Evolutionary conservation across 2,329 filamentous ascomycete genomes (phyloP), one percentile per base, ranked within the genome.

Genomic region (Neofusicoccum parvum): DNA sequence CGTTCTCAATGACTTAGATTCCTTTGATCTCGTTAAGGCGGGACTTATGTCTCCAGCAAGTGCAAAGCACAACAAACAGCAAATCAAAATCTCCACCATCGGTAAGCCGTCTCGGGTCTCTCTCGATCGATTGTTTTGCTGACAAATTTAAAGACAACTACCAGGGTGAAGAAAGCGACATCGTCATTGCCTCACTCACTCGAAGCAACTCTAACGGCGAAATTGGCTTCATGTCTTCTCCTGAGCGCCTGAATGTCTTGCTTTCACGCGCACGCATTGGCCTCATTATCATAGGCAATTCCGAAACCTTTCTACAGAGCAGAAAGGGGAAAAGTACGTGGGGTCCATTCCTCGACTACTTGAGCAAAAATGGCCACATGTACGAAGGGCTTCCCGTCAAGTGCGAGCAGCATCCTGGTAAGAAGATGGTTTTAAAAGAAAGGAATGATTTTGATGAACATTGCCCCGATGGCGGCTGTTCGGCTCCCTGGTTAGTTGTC

Each of bases 161-260:
- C 65, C 91, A 93, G 73, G 90, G 91, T 1, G 90, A 93, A 71
- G 90, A 94, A 68, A 88, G 86, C 43, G 86, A 92, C 1, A 89
- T 94, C 15, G 87, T 92, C 0, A 84, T 94, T 7, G 85, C 80
- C 0, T 90, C 88, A 0, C 74, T 93, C 11, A 91, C 89, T 0
- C 80, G 91, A 4, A 90, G 89, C 72, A 93, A 93, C 68, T 65
- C 70, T 0, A 71, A 72, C 0, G 84, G 86, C 0, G 87, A 92
- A 1, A 90, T 92, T 36, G 90, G 91, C 0, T 93, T 93, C 72
- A 87, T 93, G 81, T 72, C 79, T 0, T 81, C 88, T 0, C 86
- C 86, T 0, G 85, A 93, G 69, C 81, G 91, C 0, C 73, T 92
- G 0, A 92, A 92, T 17, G 90, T 93, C 0, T 75, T 93, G 1